These are phyloP conservation scores for Fusarium floridanum DNA, from an alignment of 2,329 filamentous ascomycete genomes.

Conservation along the genomic window DNA sequence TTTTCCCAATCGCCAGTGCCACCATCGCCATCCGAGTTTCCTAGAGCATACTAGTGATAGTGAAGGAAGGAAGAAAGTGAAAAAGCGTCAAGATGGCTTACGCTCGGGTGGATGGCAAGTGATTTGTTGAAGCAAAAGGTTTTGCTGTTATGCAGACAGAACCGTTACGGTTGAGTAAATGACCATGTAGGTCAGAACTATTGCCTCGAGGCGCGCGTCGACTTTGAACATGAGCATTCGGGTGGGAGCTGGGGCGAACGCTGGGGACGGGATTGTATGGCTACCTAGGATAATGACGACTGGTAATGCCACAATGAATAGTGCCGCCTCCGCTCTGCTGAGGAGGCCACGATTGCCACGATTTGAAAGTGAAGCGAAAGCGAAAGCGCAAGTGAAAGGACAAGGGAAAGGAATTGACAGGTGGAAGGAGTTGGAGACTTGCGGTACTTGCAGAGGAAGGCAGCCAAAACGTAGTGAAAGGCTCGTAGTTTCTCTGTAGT, in stretches of 20 bases:
- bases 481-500: background rate
- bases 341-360: constrained; percentile 1
- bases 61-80: too few species aligned
- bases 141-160: too few species aligned
- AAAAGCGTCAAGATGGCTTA: too few species aligned
- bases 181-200: too few species aligned
- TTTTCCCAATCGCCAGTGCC: too few species aligned
- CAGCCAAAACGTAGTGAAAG: background rate
- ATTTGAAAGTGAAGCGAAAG: constrained; percentile 8
- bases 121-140: too few species aligned
- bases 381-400: background rate
- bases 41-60: too few species aligned
- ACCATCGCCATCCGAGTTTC: too few species aligned
- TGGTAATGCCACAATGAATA: background rate
- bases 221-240: background rate
- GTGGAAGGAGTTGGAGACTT: background rate
- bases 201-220: too few species aligned
- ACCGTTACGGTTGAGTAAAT: too few species aligned
- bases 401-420: background rate
- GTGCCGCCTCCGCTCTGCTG: background rate
- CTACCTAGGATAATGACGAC: constrained; percentile 4
- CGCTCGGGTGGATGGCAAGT: too few species aligned
- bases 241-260: background rate
- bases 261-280: too few species aligned
- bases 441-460: constrained; percentile 1